Conservation (phyloP, 2,329 filamentous ascomycete species). For the Macrophomina pseudophaseolina region DNA sequence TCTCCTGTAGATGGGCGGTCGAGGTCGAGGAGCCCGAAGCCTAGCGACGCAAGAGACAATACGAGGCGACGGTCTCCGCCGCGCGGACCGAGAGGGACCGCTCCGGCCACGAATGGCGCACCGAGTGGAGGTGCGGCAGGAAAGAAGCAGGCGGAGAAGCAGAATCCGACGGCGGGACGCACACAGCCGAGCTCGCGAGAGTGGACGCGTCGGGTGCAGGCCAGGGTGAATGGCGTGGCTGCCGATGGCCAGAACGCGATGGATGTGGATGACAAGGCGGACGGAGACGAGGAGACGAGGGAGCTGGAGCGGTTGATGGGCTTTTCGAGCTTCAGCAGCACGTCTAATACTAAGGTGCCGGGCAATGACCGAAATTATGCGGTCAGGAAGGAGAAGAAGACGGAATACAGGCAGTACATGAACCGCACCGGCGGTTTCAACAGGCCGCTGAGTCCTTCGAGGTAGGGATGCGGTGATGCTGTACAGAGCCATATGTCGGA, state of each 20-base stretch:
- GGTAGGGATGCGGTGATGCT: background rate
- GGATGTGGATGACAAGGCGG: conserved; percentile 47
- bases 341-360: conserved; percentile 84
- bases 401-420: conserved; percentile 96
- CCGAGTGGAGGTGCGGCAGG: background rate
- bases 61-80: conserved; percentile 19
- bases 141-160: background rate
- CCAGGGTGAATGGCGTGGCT: background rate
- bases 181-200: conserved; percentile 21
- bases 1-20: background rate
- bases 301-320: conserved; percentile 89
- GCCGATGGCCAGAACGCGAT: conserved; percentile 42
- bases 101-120: background rate
- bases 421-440: conserved; percentile 84
- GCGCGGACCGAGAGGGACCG: conserved; percentile 4
- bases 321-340: conserved; percentile 82
- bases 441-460: conserved; percentile 65
- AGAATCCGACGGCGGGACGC: background rate
- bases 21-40: background rate
- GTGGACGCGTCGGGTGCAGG: conserved; percentile 15
- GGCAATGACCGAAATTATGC: conserved; percentile 82
- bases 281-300: conserved; percentile 66
- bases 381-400: conserved; percentile 91
- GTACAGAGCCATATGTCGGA: too few relatives aligned
- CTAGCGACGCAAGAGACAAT: background rate